Percentiles rank a stretch among this genome's conserved stretches.
Evolutionary conservation across 257 asterid genomes (phyloP).

Genomic region (Solanum piurae): DNA sequence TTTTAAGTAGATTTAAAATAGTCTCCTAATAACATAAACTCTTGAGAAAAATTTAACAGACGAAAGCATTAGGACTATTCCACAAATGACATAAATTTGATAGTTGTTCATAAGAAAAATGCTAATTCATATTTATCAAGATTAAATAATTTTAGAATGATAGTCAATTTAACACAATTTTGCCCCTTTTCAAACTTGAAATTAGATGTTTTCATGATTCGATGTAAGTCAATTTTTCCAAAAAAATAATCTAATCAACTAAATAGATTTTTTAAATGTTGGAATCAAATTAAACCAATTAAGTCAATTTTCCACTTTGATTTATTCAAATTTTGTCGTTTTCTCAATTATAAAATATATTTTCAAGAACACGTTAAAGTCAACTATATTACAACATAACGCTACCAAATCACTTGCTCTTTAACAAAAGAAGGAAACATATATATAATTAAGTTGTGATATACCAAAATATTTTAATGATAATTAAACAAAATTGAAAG

Average conservation of each 20-base stretch:
- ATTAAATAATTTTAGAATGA: not conserved
- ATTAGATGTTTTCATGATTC: not conserved
- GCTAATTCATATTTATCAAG: not conserved
- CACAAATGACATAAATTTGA: not conserved
- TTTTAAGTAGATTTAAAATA: not conserved
- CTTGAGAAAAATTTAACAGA: not conserved
- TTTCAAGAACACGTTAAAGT: too few relatives aligned
- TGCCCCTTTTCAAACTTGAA: not conserved
- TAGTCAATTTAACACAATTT: not conserved
- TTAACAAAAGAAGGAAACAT: too few relatives aligned
- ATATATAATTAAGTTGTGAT: too few relatives aligned
- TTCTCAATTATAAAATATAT: too few relatives aligned
- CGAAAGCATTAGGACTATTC: not conserved
- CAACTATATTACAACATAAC: too few relatives aligned
- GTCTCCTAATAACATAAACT: not conserved
- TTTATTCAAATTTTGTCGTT: too few relatives aligned
- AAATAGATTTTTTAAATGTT: not conserved
- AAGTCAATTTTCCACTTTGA: not conserved
- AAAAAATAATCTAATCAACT: too few relatives aligned
- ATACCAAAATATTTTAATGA: too few relatives aligned
- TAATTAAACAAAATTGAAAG: too few relatives aligned
- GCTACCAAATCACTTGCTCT: not conserved
- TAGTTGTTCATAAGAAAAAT: not conserved
- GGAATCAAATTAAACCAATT: not conserved
- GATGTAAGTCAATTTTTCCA: not conserved